Conservation (phyloP, 306 rosid genomes). For the Cicer cuneatum region DNA sequence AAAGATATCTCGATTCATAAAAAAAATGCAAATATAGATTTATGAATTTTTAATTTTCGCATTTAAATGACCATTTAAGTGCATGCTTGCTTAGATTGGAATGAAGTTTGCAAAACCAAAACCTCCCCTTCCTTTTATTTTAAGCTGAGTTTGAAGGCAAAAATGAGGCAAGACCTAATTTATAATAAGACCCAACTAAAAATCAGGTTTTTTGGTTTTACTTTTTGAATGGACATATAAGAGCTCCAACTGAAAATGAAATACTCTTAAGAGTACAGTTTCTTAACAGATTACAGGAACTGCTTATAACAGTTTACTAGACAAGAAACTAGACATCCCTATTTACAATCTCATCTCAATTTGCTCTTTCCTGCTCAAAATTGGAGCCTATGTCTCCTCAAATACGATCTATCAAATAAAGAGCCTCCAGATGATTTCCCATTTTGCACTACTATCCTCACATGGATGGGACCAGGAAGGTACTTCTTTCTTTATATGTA, state of each 20-base stretch:
- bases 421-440: conserved; percentile 23
- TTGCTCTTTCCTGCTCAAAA: conserved; percentile 38
- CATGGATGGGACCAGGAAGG: conserved; percentile 8
- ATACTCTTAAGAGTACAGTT: not conserved
- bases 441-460: conserved; percentile 17
- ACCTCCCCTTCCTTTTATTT: not conserved
- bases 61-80: not conserved
- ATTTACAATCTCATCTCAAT: conserved; percentile 21
- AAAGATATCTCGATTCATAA: not conserved
- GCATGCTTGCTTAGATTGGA: not conserved
- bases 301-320: conserved; percentile 10
- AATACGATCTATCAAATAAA: conserved; percentile 17
- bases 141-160: not conserved
- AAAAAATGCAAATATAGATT: too few relatives aligned
- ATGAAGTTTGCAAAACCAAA: not conserved
- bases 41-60: too few relatives aligned
- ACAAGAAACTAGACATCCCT: not conserved
- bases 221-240: not conserved
- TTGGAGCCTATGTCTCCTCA: conserved; percentile 27
- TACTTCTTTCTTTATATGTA: conserved; percentile 7
- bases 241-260: not conserved
- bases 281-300: conserved; percentile 21
- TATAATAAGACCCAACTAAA: not conserved
- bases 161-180: not conserved
- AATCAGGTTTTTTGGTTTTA: not conserved